These are phyloP conservation scores for Pyricularia sp. DNA, from an alignment of 2,329 filamentous ascomycete genomes.

Conservation along the genomic window DNA sequence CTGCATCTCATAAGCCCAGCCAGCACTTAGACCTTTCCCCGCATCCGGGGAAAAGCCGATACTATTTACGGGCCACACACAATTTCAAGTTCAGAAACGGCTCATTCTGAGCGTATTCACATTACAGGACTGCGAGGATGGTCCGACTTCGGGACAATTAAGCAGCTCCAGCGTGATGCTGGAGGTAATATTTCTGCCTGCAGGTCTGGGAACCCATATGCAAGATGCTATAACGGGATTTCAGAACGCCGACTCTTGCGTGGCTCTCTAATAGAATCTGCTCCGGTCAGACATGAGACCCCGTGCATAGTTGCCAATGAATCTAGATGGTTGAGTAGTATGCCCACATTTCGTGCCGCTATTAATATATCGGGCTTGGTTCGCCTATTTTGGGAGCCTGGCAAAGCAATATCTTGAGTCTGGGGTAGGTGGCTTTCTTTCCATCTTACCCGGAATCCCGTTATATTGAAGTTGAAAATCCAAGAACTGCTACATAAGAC, in stretches of 20 bases:
- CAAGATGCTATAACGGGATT: neutral
- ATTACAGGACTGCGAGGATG: conserved; percentile 15
- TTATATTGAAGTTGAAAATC: neutral
- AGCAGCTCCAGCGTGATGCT: neutral
- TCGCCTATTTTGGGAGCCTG: neutral
- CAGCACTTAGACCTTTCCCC: neutral
- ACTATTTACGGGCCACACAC: neutral
- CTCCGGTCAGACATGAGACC: neutral
- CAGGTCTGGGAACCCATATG: neutral
- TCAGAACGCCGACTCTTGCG: neutral
- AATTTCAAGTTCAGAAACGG: conserved; percentile 13
- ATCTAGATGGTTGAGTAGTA: neutral
- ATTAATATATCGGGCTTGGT: neutral
- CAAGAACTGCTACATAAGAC: neutral
- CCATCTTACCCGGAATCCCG: neutral
- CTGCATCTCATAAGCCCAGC: neutral
- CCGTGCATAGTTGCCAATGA: neutral
- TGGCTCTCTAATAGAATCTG: neutral
- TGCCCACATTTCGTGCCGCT: neutral
- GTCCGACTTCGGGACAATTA: conserved; percentile 11
- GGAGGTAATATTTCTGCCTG: neutral
- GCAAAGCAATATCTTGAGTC: neutral
- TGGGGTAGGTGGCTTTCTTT: neutral
- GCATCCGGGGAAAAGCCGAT: neutral
- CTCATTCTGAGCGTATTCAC: conserved; percentile 15